Conservation (phyloP, 2,329 filamentous ascomycete genomes). For the Fusarium buharicum region DNA sequence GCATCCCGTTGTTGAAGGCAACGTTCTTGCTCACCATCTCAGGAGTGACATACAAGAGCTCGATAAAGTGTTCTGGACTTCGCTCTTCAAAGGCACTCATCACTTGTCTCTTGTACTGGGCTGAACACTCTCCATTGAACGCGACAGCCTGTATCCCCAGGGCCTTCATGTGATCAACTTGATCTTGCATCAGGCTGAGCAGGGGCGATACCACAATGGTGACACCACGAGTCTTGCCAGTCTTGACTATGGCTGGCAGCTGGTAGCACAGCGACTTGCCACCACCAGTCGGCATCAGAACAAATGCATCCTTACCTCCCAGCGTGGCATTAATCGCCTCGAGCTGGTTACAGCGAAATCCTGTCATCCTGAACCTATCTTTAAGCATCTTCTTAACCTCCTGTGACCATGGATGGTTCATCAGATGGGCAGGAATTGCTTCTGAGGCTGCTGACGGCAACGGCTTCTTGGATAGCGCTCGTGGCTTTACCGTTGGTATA, state of each 20-base stretch:
- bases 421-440: constrained; percentile 62
- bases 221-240: constrained; percentile 83
- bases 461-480: constrained; percentile 48
- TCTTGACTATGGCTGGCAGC: constrained; percentile 83
- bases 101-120: constrained; percentile 72
- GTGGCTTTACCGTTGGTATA: constrained; percentile 48
- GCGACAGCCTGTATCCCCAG: constrained; percentile 82
- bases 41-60: constrained; percentile 93
- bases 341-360: constrained; percentile 90
- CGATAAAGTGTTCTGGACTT: constrained; percentile 78
- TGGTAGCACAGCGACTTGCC: constrained; percentile 98
- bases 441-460: constrained; percentile 40
- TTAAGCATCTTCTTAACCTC: constrained; percentile 85
- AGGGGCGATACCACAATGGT: constrained; percentile 96
- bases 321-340: constrained; percentile 96
- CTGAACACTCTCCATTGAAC: constrained; percentile 80
- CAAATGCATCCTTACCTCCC: constrained; percentile 87
- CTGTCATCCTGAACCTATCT: constrained; percentile 83
- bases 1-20: constrained; percentile 72
- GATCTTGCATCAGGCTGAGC: constrained; percentile 96
- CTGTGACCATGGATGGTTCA: constrained; percentile 82
- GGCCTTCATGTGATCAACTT: constrained; percentile 82
- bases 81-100: constrained; percentile 70
- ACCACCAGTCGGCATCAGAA: constrained; percentile 97
- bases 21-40: constrained; percentile 93